These are phyloP conservation scores for Coprinopsis cinerea DNA, from an alignment of 768 basidiomycete genomes.

Conservation along the genomic window DNA sequence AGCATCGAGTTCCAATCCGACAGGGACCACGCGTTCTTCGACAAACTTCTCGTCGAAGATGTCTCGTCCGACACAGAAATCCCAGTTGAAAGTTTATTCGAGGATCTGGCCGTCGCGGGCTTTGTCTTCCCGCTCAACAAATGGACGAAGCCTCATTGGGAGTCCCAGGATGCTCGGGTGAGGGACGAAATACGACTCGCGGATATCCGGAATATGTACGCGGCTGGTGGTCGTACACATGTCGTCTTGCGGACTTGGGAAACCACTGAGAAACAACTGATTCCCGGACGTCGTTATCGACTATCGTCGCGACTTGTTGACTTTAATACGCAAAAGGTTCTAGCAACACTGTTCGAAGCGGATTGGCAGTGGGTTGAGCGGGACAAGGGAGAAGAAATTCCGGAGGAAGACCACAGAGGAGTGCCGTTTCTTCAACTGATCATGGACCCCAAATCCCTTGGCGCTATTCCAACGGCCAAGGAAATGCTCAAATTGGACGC, in stretches of 20 bases:
- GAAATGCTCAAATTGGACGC: conserved; percentile 29
- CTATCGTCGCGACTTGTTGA: conserved; percentile 47
- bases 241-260: conserved; percentile 37
- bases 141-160: conserved; percentile 33
- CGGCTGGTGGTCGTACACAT: conserved; percentile 25
- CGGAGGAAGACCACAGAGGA: conserved; percentile 14
- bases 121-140: conserved; percentile 38
- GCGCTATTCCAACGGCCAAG: conserved; percentile 20
- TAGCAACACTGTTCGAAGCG: conserved; percentile 40
- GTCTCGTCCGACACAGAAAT: conserved; percentile 21
- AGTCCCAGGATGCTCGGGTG: conserved; percentile 31
- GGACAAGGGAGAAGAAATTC: conserved; percentile 8
- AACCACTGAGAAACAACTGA: conserved; percentile 20
- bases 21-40: conserved; percentile 36
- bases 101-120: conserved; percentile 42
- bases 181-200: conserved; percentile 33
- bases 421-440: conserved; percentile 42
- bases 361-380: conserved; percentile 31
- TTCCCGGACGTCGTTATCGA: conserved; percentile 32
- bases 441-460: conserved; percentile 35
- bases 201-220: conserved; percentile 34
- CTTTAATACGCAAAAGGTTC: conserved; percentile 43
- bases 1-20: conserved; percentile 36
- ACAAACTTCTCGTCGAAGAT: conserved; percentile 40
- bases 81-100: conserved; percentile 44